phyloP scores from a whole-genome alignment of 139 green algal genomes.

The Asterochloris sp. region DNA sequence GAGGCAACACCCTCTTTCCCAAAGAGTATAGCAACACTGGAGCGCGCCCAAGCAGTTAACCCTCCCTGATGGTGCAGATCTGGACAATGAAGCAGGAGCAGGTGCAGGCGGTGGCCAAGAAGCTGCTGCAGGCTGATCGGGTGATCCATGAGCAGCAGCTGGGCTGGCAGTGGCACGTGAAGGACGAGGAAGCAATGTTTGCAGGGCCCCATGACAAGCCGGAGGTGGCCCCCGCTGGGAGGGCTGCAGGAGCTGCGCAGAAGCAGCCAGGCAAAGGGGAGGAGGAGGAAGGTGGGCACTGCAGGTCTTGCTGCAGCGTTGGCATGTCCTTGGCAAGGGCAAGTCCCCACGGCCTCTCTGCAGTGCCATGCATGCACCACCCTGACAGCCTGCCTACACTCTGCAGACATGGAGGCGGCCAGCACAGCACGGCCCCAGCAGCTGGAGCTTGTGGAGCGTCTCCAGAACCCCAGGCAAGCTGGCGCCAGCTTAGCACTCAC shows the following conservation, averaged over 20 bases:
- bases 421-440: too few species aligned
- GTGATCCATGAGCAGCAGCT: conserved; percentile 83
- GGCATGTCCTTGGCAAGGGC: too few species aligned
- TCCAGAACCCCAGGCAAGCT: too few species aligned
- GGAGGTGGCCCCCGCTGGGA: not conserved
- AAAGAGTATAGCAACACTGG: not conserved
- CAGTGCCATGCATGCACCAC: too few species aligned
- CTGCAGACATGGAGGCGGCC: too few species aligned
- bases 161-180: conserved; percentile 64
- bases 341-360: too few species aligned
- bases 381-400: too few species aligned
- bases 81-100: conserved; percentile 69
- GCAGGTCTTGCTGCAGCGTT: too few species aligned
- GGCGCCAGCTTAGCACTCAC: too few species aligned
- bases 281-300: too few species aligned
- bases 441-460: too few species aligned
- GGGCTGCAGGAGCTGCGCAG: not conserved
- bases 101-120: conserved; percentile 48
- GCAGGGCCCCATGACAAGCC: not conserved
- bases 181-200: conserved; percentile 25
- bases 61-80: conserved; percentile 26
- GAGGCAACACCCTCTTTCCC: not conserved
- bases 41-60: not conserved
- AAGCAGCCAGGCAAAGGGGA: too few species aligned
- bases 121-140: conserved; percentile 56